Percentiles rank a stretch among this genome's conserved stretches.
Evolutionary conservation across 2,329 filamentous ascomycete genomes (phyloP).

Genomic region (Colletotrichum scovillei): DNA sequence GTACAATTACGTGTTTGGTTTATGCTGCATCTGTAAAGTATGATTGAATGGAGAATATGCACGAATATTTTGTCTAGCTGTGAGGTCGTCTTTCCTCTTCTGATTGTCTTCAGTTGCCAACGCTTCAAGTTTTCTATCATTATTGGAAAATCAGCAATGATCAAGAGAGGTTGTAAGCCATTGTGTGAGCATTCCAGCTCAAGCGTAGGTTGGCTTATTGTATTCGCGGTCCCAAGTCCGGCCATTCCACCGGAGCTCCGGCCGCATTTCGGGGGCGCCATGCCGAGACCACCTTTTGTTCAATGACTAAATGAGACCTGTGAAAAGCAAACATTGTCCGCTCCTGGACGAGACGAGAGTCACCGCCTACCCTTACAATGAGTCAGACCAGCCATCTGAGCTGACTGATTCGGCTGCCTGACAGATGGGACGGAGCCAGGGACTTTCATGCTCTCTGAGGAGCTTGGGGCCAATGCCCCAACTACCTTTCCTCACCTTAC

Average conservation of each 20-base stretch:
- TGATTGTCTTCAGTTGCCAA: background rate
- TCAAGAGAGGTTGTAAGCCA: background rate
- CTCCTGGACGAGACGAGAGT: background rate
- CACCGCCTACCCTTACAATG: background rate
- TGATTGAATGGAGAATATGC: conserved; percentile 26
- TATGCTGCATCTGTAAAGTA: conserved; percentile 28
- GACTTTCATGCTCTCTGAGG: background rate
- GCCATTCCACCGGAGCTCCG: background rate
- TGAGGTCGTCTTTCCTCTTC: background rate
- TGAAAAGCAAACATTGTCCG: background rate
- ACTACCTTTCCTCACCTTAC: background rate
- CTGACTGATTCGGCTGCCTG: background rate
- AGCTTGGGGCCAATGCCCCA: background rate
- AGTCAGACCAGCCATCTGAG: background rate
- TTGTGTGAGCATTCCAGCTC: background rate
- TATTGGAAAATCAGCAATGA: background rate
- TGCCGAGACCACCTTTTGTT: background rate
- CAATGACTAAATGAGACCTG: background rate
- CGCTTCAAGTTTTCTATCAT: background rate
- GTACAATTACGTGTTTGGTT: conserved; percentile 35
- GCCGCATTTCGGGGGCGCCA: background rate
- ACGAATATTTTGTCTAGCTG: background rate
- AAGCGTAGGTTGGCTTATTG: background rate
- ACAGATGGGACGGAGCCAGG: background rate
- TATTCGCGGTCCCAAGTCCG: background rate